Evolutionary conservation across 345 rosid species (phyloP).

Genomic region (Trapa bicornis): DNA sequence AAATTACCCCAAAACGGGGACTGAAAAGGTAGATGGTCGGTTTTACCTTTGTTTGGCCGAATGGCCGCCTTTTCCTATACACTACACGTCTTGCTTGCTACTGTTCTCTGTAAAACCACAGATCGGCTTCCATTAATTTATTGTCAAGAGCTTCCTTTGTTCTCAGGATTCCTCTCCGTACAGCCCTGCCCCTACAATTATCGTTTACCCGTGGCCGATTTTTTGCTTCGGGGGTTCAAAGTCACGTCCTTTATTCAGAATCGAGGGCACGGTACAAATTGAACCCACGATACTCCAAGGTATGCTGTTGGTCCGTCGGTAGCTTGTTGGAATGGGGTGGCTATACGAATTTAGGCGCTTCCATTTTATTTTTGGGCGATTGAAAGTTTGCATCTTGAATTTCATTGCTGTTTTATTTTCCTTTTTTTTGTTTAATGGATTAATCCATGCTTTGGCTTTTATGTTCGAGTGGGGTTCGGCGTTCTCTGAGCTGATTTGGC

Average conservation of each 20-base stretch:
- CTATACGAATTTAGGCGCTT: neutral
- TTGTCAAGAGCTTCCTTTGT: neutral
- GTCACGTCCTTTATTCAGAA: neutral
- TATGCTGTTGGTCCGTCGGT: neutral
- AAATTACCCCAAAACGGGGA: neutral
- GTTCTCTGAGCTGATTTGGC: neutral
- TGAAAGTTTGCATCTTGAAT: neutral
- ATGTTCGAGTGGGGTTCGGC: neutral
- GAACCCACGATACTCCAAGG: neutral
- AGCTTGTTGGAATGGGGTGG: neutral
- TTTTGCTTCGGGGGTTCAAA: neutral
- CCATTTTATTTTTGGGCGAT: neutral
- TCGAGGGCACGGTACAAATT: neutral
- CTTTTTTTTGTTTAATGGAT: neutral
- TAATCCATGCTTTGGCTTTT: neutral
- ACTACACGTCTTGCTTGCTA: neutral
- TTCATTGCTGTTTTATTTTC: neutral
- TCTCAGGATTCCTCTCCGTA: neutral
- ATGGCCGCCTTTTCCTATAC: constrained; percentile 1
- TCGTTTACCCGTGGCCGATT: neutral
- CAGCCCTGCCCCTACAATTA: neutral
- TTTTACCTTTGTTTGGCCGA: neutral
- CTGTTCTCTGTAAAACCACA: neutral
- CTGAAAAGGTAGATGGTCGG: neutral
- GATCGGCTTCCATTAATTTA: neutral